Evolutionary conservation across 306 rosid genomes (phyloP).

Genomic region (Dryas octopetala): DNA sequence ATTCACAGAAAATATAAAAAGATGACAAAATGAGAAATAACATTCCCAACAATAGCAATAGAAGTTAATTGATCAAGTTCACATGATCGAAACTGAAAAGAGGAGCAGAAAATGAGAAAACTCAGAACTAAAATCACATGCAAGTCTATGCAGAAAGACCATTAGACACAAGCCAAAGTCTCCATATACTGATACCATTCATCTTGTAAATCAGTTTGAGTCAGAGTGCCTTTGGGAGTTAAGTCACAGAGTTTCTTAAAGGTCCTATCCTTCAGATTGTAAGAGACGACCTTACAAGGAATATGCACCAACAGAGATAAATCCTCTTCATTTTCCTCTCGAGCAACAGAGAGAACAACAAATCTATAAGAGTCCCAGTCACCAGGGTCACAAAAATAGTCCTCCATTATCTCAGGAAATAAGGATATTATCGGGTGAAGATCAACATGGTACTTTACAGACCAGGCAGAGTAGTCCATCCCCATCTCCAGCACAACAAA

Average conservation of each 20-base stretch:
- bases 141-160: too few relatives aligned
- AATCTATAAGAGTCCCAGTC: not conserved
- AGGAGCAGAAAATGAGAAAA: not conserved
- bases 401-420: too few relatives aligned
- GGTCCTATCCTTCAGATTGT: conserved; percentile 5
- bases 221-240: not conserved
- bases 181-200: not conserved
- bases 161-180: conserved; percentile 5
- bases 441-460: conserved; percentile 25
- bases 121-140: too few relatives aligned
- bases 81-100: too few relatives aligned
- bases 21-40: too few relatives aligned
- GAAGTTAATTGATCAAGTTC: too few relatives aligned
- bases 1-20: too few relatives aligned
- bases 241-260: not conserved
- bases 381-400: too few relatives aligned
- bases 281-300: conserved; percentile 1
- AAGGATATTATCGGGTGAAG: not conserved
- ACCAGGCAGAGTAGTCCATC: conserved; percentile 27
- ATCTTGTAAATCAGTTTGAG: not conserved
- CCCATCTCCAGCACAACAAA: conserved; percentile 28
- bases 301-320: conserved; percentile 13
- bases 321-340: not conserved
- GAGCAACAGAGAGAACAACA: conserved; percentile 5
- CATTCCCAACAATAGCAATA: too few relatives aligned